Conservation (phyloP, 805 yeast species). For the Teunomyces atbi region DNA sequence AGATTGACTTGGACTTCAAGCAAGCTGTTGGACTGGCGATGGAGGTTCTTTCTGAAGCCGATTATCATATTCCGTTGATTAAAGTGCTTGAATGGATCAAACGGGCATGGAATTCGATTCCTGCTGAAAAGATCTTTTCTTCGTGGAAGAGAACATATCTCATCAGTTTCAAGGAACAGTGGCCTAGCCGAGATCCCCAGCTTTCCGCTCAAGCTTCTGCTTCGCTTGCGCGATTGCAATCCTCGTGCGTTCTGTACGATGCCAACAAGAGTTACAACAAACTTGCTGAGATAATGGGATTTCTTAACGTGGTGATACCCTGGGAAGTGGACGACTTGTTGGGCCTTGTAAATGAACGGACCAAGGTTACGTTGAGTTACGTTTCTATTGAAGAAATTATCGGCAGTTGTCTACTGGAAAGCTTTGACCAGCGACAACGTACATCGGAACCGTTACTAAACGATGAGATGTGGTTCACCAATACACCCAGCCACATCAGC, state of each 20-base stretch:
- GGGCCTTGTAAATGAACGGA: constrained; percentile 47
- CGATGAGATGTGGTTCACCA: constrained; percentile 1
- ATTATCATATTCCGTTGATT: constrained; percentile 49
- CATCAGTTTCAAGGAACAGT: constrained; percentile 22
- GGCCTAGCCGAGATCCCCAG: constrained; percentile 17
- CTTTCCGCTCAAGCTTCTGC: constrained; percentile 11
- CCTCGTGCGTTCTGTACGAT: constrained; percentile 14
- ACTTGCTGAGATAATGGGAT: constrained; percentile 43
- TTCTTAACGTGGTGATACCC: constrained; percentile 49
- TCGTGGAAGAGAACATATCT: constrained; percentile 39
- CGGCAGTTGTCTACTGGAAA: constrained; percentile 56
- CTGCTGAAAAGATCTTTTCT: constrained; percentile 28
- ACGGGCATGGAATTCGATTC: constrained; percentile 50
- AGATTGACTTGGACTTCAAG: constrained; percentile 1
- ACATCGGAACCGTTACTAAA: constrained; percentile 1
- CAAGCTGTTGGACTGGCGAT: constrained; percentile 8
- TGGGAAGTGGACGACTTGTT: constrained; percentile 59
- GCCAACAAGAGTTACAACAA: constrained; percentile 36
- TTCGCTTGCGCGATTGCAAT: constrained; percentile 10
- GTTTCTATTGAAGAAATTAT: constrained; percentile 61
- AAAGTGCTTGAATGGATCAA: constrained; percentile 60
- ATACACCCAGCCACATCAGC: not conserved
- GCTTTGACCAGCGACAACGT: not conserved
- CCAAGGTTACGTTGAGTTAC: constrained; percentile 44
- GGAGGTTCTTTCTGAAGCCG: constrained; percentile 37